Evolutionary conservation across 208 protist genomes (phyloP), one percentile per base, ranked within the genome.

Genomic region (Borovskyia barvae): DNA sequence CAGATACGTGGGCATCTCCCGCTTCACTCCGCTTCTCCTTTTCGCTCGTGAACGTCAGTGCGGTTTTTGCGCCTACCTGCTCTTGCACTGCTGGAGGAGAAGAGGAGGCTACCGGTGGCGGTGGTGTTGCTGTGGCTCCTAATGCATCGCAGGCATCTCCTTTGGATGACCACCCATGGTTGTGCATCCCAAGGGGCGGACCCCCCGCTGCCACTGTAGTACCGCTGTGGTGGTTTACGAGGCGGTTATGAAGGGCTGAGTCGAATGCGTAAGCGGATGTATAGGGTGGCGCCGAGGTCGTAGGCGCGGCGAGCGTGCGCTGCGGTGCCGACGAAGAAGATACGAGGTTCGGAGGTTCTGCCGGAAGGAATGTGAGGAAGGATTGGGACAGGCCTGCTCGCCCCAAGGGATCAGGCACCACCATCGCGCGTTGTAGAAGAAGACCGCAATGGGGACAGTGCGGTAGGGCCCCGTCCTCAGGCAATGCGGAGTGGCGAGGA

Each of bases 181-280:
- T n/a, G 14, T 39, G 14, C 35, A 39, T 39, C 11, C 35, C 14
- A 14, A 14, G 35, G 11, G 8, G 35, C 35, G 35, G n/a, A n/a
- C n/a, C n/a, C n/a, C n/a, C n/a, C n/a, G n/a, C n/a, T n/a, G n/a
- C n/a, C n/a, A n/a, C n/a, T n/a, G n/a, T n/a, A 29, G 24, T 25
- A 8, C 26, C 32, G 36, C 45, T 36, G 32, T 39, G 8, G 35
- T 39, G 8, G 35, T 12, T 5, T 9, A 32, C 29, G 19, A 24
- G 35, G 7, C 26, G n/a, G n/a, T 14, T 52, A 25, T 62, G 52
- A 9, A 62, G 33, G 0, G 55, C 55, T 11, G 49, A 41, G 32
- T 33, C 43, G 14, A 26, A 28, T 1, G 43, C 43, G 22, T 52
- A 62, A 29, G 43, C 22, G 3, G 55, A 62, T 5, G 24, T 14